Conservation (phyloP, 306 rosid genomes). For the Carpinus fangiana region DNA sequence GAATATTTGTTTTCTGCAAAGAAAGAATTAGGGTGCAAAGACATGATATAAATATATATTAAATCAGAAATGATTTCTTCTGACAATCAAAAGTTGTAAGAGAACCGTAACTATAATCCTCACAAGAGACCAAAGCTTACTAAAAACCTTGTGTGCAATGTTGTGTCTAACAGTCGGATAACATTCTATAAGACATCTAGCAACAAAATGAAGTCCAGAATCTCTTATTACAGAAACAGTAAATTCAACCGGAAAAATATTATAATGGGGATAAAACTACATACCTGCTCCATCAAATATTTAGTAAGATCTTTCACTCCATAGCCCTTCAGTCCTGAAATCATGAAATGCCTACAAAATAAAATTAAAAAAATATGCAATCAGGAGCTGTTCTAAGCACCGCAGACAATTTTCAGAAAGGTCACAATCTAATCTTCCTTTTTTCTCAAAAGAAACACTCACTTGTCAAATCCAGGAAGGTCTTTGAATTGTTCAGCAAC, state of each 20-base stretch:
- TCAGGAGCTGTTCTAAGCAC: conserved; percentile 31
- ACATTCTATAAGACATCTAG: neutral
- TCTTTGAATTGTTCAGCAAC: conserved; percentile 82
- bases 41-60: neutral
- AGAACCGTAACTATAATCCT: neutral
- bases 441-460: conserved; percentile 24
- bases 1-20: neutral
- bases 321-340: conserved; percentile 88
- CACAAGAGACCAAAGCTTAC: neutral
- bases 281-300: conserved; percentile 85
- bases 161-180: neutral
- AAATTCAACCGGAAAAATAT: conserved; percentile 16
- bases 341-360: conserved; percentile 79
- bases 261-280: conserved; percentile 39
- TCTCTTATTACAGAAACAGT: neutral
- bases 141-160: neutral
- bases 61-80: neutral
- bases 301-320: conserved; percentile 76
- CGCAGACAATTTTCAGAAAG: conserved; percentile 15
- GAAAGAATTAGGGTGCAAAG: neutral
- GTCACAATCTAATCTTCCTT: conserved; percentile 5
- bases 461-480: conserved; percentile 94
- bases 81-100: neutral
- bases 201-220: neutral
- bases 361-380: conserved; percentile 21